Percentiles rank a stretch among this genome's conserved stretches.
These are phyloP conservation scores for Saprolegnia parasitica DNA, from an alignment of 352 stramenopile genomes.

Conservation along the genomic window DNA sequence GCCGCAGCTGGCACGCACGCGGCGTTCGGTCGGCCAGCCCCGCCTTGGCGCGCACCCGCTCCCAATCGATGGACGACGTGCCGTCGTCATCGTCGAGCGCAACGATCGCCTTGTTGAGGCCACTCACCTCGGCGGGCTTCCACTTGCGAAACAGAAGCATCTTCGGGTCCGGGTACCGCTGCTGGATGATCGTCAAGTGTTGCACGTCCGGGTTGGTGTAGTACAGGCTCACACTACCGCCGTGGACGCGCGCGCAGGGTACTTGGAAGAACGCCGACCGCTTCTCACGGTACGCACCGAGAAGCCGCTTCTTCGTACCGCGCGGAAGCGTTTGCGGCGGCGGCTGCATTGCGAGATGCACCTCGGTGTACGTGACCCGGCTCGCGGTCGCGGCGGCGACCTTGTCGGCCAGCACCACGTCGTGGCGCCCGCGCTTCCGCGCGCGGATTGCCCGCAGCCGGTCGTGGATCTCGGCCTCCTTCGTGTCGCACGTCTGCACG, in stretches of 20 bases:
- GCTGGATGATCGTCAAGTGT: background rate
- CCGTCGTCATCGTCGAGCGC: background rate
- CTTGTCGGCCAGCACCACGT: background rate
- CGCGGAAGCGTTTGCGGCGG: background rate
- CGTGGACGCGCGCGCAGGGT: background rate
- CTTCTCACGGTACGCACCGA: background rate
- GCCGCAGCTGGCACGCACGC: constrained; percentile 9
- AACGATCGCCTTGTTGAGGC: background rate
- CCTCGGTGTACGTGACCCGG: too few species aligned
- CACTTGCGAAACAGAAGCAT: constrained; percentile 3
- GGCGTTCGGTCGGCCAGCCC: constrained; percentile 2
- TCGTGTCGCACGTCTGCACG: background rate
- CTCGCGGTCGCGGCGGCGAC: background rate
- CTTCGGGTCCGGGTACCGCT: background rate
- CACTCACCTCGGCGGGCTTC: background rate
- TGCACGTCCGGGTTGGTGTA: constrained; percentile 6
- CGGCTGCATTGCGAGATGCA: too few species aligned
- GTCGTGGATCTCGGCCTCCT: constrained; percentile 2
- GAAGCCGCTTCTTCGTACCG: constrained; percentile 6
- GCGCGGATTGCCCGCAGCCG: background rate
- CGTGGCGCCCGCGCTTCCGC: background rate
- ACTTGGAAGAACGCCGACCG: constrained; percentile 4
- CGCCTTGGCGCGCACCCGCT: background rate
- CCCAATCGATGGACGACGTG: constrained; percentile 6
- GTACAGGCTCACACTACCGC: background rate